Evolutionary conservation across 345 rosid genomes (phyloP).

Genomic region (Gossypium ekmanianum): DNA sequence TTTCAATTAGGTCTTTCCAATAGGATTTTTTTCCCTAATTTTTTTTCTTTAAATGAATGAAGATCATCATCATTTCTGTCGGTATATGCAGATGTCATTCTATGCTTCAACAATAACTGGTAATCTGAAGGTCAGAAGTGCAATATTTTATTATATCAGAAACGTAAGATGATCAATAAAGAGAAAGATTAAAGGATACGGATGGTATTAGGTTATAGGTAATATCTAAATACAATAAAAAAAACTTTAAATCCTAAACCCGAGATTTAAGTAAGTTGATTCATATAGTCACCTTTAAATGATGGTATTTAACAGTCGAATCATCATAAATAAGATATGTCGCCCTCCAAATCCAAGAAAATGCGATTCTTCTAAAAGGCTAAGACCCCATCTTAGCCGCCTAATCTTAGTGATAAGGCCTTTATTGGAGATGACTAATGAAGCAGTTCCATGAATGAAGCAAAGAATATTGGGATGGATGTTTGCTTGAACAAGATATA

Average conservation of each 20-base stretch:
- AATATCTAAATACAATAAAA: constrained; percentile 9
- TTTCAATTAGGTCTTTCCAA: constrained; percentile 28
- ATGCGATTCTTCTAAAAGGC: background rate
- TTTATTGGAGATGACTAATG: constrained; percentile 4
- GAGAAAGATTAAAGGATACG: constrained; percentile 13
- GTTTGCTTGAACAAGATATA: background rate
- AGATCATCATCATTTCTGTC: constrained; percentile 23
- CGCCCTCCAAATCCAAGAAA: background rate
- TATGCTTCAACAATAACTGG: background rate
- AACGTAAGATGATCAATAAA: background rate
- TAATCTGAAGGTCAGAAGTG: background rate
- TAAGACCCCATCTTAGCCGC: background rate
- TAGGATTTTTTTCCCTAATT: background rate
- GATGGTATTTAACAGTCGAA: background rate
- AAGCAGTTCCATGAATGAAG: background rate
- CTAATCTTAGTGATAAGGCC: background rate
- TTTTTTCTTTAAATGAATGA: background rate
- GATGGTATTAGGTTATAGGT: constrained; percentile 4
- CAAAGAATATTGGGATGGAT: background rate
- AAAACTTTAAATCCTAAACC: constrained; percentile 15
- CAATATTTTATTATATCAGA: constrained; percentile 5
- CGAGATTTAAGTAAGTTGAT: background rate
- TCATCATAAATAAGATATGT: background rate
- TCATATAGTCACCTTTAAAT: background rate
- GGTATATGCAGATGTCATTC: constrained; percentile 6